Evolutionary conservation across 148 eudicot species (phyloP).

Genomic region (Diospyros lotus): DNA sequence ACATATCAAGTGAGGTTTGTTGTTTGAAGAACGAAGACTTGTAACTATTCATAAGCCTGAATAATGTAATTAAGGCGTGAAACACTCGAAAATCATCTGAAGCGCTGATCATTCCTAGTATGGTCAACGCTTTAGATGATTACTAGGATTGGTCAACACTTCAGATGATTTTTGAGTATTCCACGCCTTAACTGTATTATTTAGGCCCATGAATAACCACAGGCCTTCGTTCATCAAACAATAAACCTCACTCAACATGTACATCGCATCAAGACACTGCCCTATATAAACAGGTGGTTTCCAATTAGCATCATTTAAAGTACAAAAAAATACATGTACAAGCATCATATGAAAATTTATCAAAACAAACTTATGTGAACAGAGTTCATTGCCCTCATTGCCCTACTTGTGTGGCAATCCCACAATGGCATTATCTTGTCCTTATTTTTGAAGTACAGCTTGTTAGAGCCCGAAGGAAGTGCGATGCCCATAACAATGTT

Average conservation of each 20-base stretch:
- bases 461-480: slow-evolving; percentile 26
- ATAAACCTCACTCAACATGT: slow-evolving; percentile 18
- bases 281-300: neutral
- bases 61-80: slow-evolving; percentile 22
- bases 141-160: too few relatives aligned
- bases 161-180: too few relatives aligned
- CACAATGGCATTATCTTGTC: slow-evolving; percentile 29
- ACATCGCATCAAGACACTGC: slow-evolving; percentile 8
- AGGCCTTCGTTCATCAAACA: slow-evolving; percentile 45
- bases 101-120: slow-evolving; percentile 10
- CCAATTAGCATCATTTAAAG: too few relatives aligned
- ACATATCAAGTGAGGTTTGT: slow-evolving; percentile 18
- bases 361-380: too few relatives aligned
- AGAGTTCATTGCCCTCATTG: too few relatives aligned
- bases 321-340: too few relatives aligned
- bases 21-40: slow-evolving; percentile 45
- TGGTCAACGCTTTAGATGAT: too few relatives aligned
- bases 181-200: slow-evolving; percentile 22
- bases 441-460: slow-evolving; percentile 27
- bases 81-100: too few relatives aligned
- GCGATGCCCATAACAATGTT: slow-evolving; percentile 32
- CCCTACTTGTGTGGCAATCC: slow-evolving; percentile 30
- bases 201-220: slow-evolving; percentile 51
- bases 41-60: slow-evolving; percentile 50
- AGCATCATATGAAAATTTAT: too few relatives aligned